phyloP scores from a whole-genome alignment of 75 land plant species.

The Selaginella tamariscina region DNA sequence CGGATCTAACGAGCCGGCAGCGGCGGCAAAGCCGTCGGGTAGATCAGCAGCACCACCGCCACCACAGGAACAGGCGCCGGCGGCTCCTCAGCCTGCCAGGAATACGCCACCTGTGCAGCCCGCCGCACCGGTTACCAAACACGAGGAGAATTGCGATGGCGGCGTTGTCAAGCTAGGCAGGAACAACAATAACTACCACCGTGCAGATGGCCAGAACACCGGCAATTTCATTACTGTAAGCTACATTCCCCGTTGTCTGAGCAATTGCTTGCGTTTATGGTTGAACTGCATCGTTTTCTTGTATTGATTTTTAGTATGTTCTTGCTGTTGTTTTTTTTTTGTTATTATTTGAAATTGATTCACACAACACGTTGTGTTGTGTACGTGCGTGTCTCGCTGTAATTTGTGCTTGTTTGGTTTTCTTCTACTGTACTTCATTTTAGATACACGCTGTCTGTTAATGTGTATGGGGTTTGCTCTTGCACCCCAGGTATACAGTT shows the following conservation, averaged over 20 bases:
- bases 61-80: constrained; percentile 11
- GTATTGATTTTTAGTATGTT: not conserved
- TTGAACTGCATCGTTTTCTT: not conserved
- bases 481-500: too few relatives aligned
- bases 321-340: too few relatives aligned
- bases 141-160: constrained; percentile 24
- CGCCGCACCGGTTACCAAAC: constrained; percentile 13
- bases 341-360: too few relatives aligned
- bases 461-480: too few relatives aligned
- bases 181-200: constrained; percentile 57
- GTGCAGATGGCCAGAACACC: constrained; percentile 84
- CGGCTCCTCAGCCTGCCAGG: not conserved
- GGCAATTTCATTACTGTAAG: constrained; percentile 86
- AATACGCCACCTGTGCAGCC: constrained; percentile 17
- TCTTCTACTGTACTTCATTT: too few relatives aligned
- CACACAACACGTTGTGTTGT: too few relatives aligned
- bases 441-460: too few relatives aligned
- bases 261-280: not conserved
- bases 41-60: not conserved
- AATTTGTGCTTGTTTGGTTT: too few relatives aligned
- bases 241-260: not conserved
- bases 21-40: not conserved
- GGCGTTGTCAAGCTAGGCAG: constrained; percentile 47
- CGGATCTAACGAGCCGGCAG: constrained; percentile 28
- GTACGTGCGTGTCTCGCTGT: too few relatives aligned